Conservation (phyloP, 768 basidiomycete species). For the Daedalea quercina region DNA sequence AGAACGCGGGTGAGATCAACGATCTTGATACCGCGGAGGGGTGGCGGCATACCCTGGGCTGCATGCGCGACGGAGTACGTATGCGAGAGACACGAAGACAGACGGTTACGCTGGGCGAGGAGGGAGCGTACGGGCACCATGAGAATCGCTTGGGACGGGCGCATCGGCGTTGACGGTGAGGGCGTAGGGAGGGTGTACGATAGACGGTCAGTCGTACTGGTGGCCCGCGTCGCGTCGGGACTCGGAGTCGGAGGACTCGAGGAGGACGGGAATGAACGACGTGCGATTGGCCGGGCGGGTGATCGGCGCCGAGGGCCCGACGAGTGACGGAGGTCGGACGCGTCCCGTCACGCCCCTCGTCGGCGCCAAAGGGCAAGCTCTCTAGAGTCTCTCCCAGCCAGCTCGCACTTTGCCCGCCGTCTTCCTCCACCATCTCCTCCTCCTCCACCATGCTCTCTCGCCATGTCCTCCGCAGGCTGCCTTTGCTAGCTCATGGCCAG, state of each 20-base stretch:
- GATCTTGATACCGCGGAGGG: constrained; percentile 74
- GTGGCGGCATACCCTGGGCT: constrained; percentile 57
- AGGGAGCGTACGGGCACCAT: background rate
- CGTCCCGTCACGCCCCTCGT: background rate
- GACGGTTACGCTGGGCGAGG: no score
- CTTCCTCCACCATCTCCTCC: background rate
- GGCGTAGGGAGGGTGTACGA: no score
- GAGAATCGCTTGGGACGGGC: background rate
- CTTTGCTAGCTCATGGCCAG: constrained; percentile 20
- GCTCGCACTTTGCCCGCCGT: background rate
- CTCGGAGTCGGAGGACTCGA: no score
- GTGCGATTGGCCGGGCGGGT: background rate
- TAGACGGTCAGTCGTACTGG: no score
- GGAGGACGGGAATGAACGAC: no score
- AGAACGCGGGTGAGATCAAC: constrained; percentile 87
- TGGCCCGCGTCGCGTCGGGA: no score
- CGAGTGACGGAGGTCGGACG: background rate
- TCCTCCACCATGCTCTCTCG: constrained; percentile 28
- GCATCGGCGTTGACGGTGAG: no score
- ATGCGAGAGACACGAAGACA: background rate
- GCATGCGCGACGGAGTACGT: background rate
- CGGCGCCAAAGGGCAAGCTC: background rate
- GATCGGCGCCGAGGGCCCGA: constrained; percentile 3
- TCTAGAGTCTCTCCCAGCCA: no score
- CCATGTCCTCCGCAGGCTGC: constrained; percentile 30